Base-by-base conservation (phyloP, 345 rosid genomes). In the Salix brachista region DNA sequence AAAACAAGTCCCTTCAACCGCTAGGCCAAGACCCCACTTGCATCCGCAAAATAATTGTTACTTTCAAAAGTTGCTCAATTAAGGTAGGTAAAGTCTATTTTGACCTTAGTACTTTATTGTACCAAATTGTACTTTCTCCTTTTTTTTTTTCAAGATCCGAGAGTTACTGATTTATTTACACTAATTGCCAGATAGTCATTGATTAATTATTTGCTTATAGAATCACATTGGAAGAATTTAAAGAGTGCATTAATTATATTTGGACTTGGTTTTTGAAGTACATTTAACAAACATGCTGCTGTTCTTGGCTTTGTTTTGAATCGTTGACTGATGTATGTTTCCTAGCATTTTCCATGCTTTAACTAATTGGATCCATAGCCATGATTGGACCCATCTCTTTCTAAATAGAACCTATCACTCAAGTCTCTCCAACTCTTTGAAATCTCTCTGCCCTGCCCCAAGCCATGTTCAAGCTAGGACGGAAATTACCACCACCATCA, bases 401-500 rank as follows among this genome's bases (percentile, higher is more conserved):
- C 78, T 30, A 41, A 56, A 56, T 36, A 60, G 32, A 70, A 48
- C 39, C 64, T 30, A 30, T 2, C 61, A 14, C 25, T n/a, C 61
- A 3, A 14, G 11, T 16, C 14, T 12, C 62, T 67, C 34, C 18
- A 50, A 2, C 39, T 7, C 52, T 37, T 26, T 30, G 37, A 36
- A 19, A 60, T 14, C 46, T 30, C 37, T 3, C 18, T 56, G 39
- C 39, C 17, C 23, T 12, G n/a, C 23, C 39, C 11, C 25, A 23
- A 14, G n/a, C 42, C 48, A 77, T 77, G 80, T 50, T 14, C 60
- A 70, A 34, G 64, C 71, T 3, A 12, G 60, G 34, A 19, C 72
- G 23, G 26, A 2, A 17, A 11, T 30, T 56, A 39, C 54, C 71
- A 17, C 75, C 66, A 2, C 34, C 60, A 65, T 32, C 44, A 16